phyloP scores from a whole-genome alignment of 2,329 filamentous ascomycete genomes.

The Hymenoscyphus scutula region DNA sequence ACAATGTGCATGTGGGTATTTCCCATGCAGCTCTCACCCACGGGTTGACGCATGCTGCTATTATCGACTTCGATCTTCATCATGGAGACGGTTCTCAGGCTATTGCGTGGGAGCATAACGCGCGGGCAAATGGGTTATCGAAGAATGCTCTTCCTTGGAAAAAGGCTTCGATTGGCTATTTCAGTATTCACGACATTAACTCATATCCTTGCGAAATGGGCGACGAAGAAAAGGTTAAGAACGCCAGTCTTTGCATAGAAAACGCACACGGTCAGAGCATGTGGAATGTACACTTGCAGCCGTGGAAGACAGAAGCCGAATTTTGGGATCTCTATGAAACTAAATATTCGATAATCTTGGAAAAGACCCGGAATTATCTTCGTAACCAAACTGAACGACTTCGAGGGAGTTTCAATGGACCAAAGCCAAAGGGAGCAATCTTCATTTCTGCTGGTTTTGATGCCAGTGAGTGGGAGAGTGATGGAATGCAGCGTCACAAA shows the following conservation, averaged over 20 bases:
- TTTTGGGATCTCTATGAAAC: constrained; percentile 88
- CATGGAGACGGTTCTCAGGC: constrained; percentile 95
- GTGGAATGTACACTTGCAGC: constrained; percentile 92
- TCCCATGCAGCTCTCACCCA: constrained; percentile 83
- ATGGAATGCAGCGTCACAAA: constrained; percentile 91
- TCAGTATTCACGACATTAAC: constrained; percentile 96
- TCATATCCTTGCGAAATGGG: constrained; percentile 94
- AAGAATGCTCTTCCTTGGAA: constrained; percentile 76
- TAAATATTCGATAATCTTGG: constrained; percentile 72
- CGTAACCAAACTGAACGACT: constrained; percentile 67
- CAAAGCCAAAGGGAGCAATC: constrained; percentile 76
- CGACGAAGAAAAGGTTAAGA: constrained; percentile 90
- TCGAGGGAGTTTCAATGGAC: constrained; percentile 52
- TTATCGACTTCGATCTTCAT: constrained; percentile 83
- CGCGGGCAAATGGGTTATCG: constrained; percentile 57
- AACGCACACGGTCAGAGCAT: constrained; percentile 91
- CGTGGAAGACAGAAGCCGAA: constrained; percentile 77
- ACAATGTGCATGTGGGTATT: constrained; percentile 96
- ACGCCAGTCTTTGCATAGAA: constrained; percentile 90
- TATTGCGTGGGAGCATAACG: constrained; percentile 89
- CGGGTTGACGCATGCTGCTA: constrained; percentile 88
- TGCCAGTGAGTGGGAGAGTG: constrained; percentile 89
- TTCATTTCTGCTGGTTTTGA: constrained; percentile 97
- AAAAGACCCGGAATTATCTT: constrained; percentile 80
- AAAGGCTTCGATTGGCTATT: constrained; percentile 89